Evolutionary conservation across 306 rosid species (phyloP), one percentile per base, ranked within the genome.

Genomic region (Calophaca sinica): DNA sequence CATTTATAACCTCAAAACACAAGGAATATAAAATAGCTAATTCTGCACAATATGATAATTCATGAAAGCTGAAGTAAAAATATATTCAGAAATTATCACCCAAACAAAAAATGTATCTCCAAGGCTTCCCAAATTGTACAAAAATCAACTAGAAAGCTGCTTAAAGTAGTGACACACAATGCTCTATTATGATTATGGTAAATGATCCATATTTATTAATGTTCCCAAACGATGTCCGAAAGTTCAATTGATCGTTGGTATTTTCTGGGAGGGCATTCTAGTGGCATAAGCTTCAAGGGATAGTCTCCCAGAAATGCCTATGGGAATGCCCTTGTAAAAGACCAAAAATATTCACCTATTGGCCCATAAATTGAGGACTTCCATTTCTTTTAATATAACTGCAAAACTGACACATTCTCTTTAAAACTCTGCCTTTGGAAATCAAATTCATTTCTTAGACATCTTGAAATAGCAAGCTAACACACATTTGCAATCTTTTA

Each of bases 1-100:
- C 79, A 75, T 63, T 42, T 55, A 33, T 71, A 68, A 58, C 38
- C 12, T 50, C 72, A 68, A 61, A 72, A 45, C 60, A 52, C n/a
- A 69, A 28, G 49, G 66, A 73, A 73, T 38, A 62, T 38, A 52
- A 70, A 38, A 36, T 70, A 49, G 52, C 12, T 28, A 50, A 49
- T 51, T 28, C 42, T 2, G 15, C 45, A 31, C 45, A 51, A 53
- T 49, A 44, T 59, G 69, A 33, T 49, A 49, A 74, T 62, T 51
- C 3, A 2, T 51, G 32, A 50, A 62, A 50, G 63, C 72, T 62
- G 54, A 62, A 36, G 62, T 49, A 62, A 62, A 60, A 62, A 35
- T 29, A 7, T 54, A 12, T 48, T 33, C 15, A 60, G 35, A 15
- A 73, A 10, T n/a, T 74, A 63, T 33, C 71, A 62, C 12, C 26